Percentiles rank a stretch among this genome's conserved stretches.
phyloP scores from a whole-genome alignment of 192 early-diverging fungal genomes.

The Dissophora globulifera region DNA sequence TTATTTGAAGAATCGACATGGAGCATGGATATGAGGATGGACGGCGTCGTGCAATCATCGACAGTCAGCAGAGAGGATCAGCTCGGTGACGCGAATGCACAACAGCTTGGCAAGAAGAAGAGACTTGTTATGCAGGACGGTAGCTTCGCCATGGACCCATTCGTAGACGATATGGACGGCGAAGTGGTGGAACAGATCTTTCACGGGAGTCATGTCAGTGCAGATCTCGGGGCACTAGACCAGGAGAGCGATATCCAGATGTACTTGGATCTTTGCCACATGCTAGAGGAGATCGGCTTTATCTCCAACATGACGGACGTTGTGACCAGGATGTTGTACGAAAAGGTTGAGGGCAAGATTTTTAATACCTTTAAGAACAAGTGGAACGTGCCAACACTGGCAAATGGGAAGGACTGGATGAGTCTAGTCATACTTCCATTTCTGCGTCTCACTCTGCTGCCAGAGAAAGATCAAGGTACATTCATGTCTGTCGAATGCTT shows the following conservation, averaged over 20 bases:
- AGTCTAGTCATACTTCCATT: constrained; percentile 25
- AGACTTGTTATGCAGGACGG: constrained; percentile 42
- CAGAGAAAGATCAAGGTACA: constrained; percentile 20
- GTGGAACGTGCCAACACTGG: constrained; percentile 28
- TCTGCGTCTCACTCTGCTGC: constrained; percentile 23
- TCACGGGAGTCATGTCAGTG: background rate
- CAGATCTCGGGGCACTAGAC: background rate
- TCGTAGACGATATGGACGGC: constrained; percentile 39
- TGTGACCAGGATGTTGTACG: constrained; percentile 28
- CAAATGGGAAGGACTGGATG: constrained; percentile 39
- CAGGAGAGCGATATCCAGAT: constrained; percentile 9
- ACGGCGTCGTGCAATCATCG: no score
- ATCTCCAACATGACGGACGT: constrained; percentile 35
- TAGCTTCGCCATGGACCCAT: constrained; percentile 38
- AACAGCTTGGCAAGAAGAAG: constrained; percentile 31
- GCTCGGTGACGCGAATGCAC: background rate
- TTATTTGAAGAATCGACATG: no score
- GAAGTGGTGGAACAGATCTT: constrained; percentile 33
- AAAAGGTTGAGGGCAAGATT: constrained; percentile 28
- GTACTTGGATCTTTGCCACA: constrained; percentile 24
- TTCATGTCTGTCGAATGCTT: background rate
- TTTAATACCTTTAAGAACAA: constrained; percentile 16
- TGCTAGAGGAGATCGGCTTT: constrained; percentile 42
- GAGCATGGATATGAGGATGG: background rate
- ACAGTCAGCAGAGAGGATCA: background rate